These are phyloP conservation scores for Penicillium janthinellum DNA, from an alignment of 2,329 filamentous ascomycete genomes.

Conservation along the genomic window DNA sequence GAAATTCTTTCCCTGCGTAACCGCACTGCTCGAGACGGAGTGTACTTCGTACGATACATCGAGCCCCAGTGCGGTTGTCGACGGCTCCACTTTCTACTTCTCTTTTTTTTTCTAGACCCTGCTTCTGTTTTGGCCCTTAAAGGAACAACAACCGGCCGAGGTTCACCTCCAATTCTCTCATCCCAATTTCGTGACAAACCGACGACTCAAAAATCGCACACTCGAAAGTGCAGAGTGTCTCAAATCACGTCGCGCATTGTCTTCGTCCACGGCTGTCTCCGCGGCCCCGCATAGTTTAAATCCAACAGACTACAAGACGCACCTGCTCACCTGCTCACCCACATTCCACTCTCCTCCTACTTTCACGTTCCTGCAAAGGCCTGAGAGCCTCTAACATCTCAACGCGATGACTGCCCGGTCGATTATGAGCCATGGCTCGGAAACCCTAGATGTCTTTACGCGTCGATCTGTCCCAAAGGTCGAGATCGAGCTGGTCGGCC, in stretches of 20 bases:
- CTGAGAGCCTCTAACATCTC: neutral
- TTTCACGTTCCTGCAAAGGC: neutral
- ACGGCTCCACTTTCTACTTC: slow-evolving; percentile 28
- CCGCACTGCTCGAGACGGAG: neutral
- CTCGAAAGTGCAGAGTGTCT: neutral
- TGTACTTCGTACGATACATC: neutral
- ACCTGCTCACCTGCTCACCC: neutral
- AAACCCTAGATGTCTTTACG: slow-evolving; percentile 31
- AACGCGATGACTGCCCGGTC: slow-evolving; percentile 27
- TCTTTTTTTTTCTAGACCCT: slow-evolving; percentile 13
- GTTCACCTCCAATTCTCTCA: neutral
- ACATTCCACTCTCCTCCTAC: neutral
- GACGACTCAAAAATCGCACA: neutral
- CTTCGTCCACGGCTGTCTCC: neutral
- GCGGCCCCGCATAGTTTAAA: slow-evolving; percentile 1
- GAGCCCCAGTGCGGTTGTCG: slow-evolving; percentile 24
- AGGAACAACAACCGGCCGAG: neutral
- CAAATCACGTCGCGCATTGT: neutral
- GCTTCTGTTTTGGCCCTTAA: neutral
- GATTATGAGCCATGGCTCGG: slow-evolving; percentile 29
- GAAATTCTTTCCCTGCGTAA: neutral
- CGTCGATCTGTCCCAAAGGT: slow-evolving; percentile 35
- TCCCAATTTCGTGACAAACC: neutral
- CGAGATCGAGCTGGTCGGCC: slow-evolving; percentile 32
- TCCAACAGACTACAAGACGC: neutral